Conservation (phyloP, 768 basidiomycete genomes). For the Clathrus columnatus region DNA sequence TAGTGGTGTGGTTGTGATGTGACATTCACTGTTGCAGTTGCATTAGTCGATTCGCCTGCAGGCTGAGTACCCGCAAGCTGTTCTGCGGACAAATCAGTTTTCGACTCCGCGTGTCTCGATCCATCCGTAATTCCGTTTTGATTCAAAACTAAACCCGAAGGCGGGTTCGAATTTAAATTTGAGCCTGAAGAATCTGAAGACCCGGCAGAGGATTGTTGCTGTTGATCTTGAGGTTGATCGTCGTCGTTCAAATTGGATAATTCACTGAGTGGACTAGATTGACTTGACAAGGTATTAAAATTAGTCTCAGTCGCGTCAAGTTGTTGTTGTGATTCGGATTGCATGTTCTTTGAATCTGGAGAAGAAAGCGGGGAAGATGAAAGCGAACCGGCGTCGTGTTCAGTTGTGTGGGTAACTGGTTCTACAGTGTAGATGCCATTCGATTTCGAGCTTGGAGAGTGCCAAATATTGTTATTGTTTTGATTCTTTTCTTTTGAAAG, state of each 20-base stretch:
- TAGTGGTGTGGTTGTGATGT: background rate
- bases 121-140: background rate
- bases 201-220: slow-evolving; percentile 5
- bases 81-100: background rate
- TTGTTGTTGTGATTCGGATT: slow-evolving; percentile 17
- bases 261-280: slow-evolving; percentile 69
- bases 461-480: slow-evolving; percentile 15
- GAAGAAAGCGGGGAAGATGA: background rate
- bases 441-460: slow-evolving; percentile 11
- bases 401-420: slow-evolving; percentile 11
- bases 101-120: background rate
- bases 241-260: slow-evolving; percentile 59
- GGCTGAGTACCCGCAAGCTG: background rate
- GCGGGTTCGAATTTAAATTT: background rate
- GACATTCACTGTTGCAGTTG: background rate
- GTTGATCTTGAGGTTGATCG: slow-evolving; percentile 36
- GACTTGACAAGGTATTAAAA: slow-evolving; percentile 37
- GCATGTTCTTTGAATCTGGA: slow-evolving; percentile 21
- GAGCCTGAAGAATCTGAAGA: background rate
- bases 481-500: background rate
- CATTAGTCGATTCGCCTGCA: background rate
- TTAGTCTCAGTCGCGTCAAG: slow-evolving; percentile 25
- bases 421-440: background rate
- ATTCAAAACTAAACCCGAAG: background rate
- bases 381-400: background rate